Evolutionary conservation across 129 eudicot genomes (phyloP), one percentile per base, ranked within the genome.

Genomic region (Chrysanthemum makinoi): DNA sequence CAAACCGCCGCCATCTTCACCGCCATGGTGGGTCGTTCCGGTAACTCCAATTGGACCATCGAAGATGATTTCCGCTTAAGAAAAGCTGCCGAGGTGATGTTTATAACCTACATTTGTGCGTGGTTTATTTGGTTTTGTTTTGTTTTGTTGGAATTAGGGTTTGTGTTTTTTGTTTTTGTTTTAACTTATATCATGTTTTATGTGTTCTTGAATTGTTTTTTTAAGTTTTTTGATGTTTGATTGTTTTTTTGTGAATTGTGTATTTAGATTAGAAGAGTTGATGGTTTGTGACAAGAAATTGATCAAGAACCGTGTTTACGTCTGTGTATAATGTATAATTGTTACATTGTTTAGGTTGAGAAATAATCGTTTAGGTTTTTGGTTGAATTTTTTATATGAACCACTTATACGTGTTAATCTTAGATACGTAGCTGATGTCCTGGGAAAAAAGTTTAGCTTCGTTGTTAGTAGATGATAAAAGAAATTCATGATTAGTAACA

Each of bases 21-120:
- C 56, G 65, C 72, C 69, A 91, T 91, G 97, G 97, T 92, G 47
- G 93, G 90, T 53, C 74, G 86, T 55, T 80, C 91, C 72, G 82
- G 78, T 1, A 64, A 58, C 53, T 10, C 48, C 56, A 56, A 72
- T 65, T 91, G 97, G 96, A 72, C 77, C 65, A 81, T 80, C 0
- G 83, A 82, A 72, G 97, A 91, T 59, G 96, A 91, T 68, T 76
- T 72, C 51, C 66, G 80, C 75, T 83, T 91, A n/a, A 84, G 82
- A 66, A 82, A 77, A 70, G 84, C 97, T 57, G 80, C 86, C 0
- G 96, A 91, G 93, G 97, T 88, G 70, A 48, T 44, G 55, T 50
- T 54, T 33, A 10, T 2, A 15, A 18, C 61, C 74, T 59, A 79
- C 79, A 79, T 75, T 80, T 28, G 18, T 46, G 3, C 68, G 3